Evolutionary conservation across 2,329 filamentous ascomycete genomes (phyloP).

Genomic region (Xylaria digitata): DNA sequence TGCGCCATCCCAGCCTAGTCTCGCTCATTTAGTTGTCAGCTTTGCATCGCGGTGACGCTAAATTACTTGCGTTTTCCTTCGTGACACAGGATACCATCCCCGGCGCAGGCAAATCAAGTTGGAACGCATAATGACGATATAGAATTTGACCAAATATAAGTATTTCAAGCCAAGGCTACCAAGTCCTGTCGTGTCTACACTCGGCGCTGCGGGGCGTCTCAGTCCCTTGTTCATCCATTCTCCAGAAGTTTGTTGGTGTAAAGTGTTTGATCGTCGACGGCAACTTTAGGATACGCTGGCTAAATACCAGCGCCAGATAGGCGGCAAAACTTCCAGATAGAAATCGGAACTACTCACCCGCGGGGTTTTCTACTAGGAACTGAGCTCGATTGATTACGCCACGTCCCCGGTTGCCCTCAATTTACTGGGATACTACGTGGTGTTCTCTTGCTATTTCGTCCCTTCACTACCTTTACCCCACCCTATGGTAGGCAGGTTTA

Average conservation of each 20-base stretch:
- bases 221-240: conserved; percentile 20
- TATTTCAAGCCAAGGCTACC: conserved; percentile 5
- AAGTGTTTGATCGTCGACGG: conserved; percentile 28
- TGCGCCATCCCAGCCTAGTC: conserved; percentile 3
- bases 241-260: neutral
- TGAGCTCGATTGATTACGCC: conserved; percentile 28
- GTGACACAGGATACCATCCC: conserved; percentile 1
- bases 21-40: conserved; percentile 3
- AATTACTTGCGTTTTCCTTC: neutral
- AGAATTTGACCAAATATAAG: conserved; percentile 2
- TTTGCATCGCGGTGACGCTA: conserved; percentile 5
- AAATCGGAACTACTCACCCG: conserved; percentile 45
- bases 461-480: conserved; percentile 15
- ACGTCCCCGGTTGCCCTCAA: conserved; percentile 29
- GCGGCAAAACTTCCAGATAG: conserved; percentile 30
- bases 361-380: conserved; percentile 24
- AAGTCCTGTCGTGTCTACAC: conserved; percentile 21
- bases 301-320: conserved; percentile 46
- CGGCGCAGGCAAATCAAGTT: conserved; percentile 5
- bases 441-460: neutral
- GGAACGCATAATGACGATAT: neutral
- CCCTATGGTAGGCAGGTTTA: conserved; percentile 4
- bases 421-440: conserved; percentile 31
- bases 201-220: conserved; percentile 27
- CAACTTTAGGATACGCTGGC: conserved; percentile 42